Base-by-base conservation (phyloP, 1,284 basidiomycete species). In the Lignosus rhinocerotis region DNA sequence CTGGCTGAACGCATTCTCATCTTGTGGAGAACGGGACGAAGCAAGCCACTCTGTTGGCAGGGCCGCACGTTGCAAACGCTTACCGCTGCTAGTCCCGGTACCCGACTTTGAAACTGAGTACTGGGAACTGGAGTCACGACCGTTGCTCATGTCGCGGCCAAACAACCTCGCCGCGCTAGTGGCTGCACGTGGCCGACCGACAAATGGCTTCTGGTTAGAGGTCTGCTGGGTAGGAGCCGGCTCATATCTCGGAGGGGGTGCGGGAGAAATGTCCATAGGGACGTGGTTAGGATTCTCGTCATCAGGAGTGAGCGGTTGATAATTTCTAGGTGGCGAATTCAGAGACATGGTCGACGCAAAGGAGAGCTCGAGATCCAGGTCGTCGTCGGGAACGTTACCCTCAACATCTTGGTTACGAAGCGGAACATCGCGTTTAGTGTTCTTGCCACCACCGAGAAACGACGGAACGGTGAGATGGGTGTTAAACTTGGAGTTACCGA, bases 251-350 rank as follows among this genome's bases (percentile, higher is more conserved):
- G 52, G 71, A 56, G 47, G 81, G 14, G 75, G 87, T 14, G 80
- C 81, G 12, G 90, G 90, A 4, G 90, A 92, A 45, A 92, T 87
- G 67, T 92, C 90, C 90, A 92, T 92, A 4, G 87, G 81, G 21
- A 70, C 70, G 19, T 71, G 63, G 61, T 84, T 78, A 42, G 78
- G 75, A 60, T 74, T 78, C 55, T 76, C 78, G 58, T 71, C 73
- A 38, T 84, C 80, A 36, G 78, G 73, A 32, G 78, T 67, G 56
- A 86, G 70, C 46, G 74, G 71, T 56, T 77, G 68, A 56, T 75
- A 66, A 31, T 80, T 75, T 51, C 74, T 78, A 10, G 82, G 77
- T 38, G 90, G 87, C 30, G 89, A 90, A 67, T 88, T 80, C 46
- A 92, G 75, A 7, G 90, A 92, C 72, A 92, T 86, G 62, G 81